A percentile compares a stretch with the other conserved stretches of the same genome.
These are phyloP conservation scores for Diaporthe amygdali DNA, from an alignment of 2,329 filamentous ascomycete genomes.

Conservation along the genomic window DNA sequence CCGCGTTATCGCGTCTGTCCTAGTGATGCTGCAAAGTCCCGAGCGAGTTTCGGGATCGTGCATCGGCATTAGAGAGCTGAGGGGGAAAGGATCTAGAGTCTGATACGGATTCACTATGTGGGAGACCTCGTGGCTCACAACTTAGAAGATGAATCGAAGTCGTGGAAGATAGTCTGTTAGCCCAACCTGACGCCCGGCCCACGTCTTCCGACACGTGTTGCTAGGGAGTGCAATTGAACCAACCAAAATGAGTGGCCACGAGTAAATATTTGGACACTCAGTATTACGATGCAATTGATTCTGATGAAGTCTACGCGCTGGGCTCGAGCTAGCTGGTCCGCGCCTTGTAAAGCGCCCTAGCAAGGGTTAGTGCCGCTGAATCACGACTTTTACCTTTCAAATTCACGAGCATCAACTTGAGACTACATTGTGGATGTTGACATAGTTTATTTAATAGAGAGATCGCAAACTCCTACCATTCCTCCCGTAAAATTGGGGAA, in stretches of 20 bases:
- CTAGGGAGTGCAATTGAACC: too few species aligned
- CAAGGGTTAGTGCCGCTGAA: too few species aligned
- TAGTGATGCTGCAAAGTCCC: neutral
- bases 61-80: too few species aligned
- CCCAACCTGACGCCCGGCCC: neutral
- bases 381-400: neutral
- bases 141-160: neutral
- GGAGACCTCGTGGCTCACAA: neutral
- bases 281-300: too few species aligned
- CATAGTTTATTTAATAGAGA: neutral
- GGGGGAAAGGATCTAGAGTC: neutral
- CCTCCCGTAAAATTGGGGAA: neutral
- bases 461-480: constrained; percentile 8
- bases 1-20: neutral
- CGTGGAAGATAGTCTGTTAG: neutral
- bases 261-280: too few species aligned
- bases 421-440: neutral
- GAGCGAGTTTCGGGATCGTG: too few species aligned
- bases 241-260: too few species aligned
- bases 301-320: too few species aligned
- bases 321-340: too few species aligned
- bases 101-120: neutral
- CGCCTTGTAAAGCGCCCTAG: too few species aligned
- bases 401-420: neutral
- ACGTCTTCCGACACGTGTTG: neutral